Conservation (phyloP, 2,329 filamentous ascomycete species). For the Paraconiothyrium sp. region DNA sequence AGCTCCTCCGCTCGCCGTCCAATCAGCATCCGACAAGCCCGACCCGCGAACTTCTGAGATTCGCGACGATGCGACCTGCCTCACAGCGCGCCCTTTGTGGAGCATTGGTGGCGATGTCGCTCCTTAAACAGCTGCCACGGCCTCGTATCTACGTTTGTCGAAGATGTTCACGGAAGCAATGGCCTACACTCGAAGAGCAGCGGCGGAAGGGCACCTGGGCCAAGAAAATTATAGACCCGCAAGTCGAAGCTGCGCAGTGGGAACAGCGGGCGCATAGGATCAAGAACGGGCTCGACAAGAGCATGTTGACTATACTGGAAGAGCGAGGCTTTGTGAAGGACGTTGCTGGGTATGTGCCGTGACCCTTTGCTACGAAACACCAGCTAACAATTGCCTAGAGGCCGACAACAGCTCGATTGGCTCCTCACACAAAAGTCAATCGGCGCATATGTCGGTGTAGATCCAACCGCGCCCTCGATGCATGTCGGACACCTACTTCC, state of each 20-base stretch:
- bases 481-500: constrained; percentile 84
- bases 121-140: constrained; percentile 40
- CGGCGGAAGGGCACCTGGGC: constrained; percentile 34
- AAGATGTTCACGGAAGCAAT: constrained; percentile 38
- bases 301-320: constrained; percentile 71
- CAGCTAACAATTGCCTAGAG: constrained; percentile 38
- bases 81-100: not conserved
- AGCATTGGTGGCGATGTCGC: constrained; percentile 40
- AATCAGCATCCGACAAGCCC: constrained; percentile 20
- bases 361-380: constrained; percentile 17
- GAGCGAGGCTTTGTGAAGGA: constrained; percentile 79
- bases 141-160: constrained; percentile 38
- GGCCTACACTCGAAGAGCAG: constrained; percentile 25
- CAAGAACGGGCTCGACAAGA: constrained; percentile 40
- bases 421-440: constrained; percentile 73
- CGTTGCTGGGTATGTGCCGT: constrained; percentile 70
- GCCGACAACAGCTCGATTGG: constrained; percentile 66
- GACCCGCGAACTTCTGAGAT: constrained; percentile 33
- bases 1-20: constrained; percentile 13
- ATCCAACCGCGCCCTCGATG: constrained; percentile 81
- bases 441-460: constrained; percentile 81
- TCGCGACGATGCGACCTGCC: constrained; percentile 11
- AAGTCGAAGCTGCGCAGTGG: constrained; percentile 33
- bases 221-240: constrained; percentile 28
- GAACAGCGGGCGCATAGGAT: constrained; percentile 41